Evolutionary conservation across 805 yeast genomes (phyloP).

Genomic region (Clavispora fructus): DNA sequence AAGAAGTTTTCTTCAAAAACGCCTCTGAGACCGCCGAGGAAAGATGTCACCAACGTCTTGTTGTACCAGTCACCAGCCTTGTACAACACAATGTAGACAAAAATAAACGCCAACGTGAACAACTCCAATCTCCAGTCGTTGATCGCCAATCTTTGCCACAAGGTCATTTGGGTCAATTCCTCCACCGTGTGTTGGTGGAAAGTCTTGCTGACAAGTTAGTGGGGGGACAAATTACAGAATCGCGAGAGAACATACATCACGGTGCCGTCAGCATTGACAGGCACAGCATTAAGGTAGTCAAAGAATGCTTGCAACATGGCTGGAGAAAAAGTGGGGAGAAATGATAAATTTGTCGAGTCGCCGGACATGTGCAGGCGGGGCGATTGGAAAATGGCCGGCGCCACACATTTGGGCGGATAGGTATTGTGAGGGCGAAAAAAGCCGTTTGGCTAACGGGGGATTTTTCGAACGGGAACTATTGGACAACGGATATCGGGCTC

Average conservation of each 20-base stretch:
- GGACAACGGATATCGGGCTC: too few species aligned
- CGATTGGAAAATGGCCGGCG: not conserved
- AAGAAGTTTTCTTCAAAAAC: slow-evolving; percentile 64
- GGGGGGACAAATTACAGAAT: not conserved
- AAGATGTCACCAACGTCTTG: slow-evolving; percentile 45
- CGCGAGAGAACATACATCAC: slow-evolving; percentile 11
- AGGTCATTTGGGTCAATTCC: slow-evolving; percentile 53
- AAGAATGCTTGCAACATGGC: slow-evolving; percentile 10
- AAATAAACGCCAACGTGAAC: slow-evolving; percentile 47
- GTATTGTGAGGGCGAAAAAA: too few species aligned
- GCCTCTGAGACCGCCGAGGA: slow-evolving; percentile 46
- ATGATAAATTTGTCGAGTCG: slow-evolving; percentile 2
- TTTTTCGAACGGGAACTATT: not conserved
- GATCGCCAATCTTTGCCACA: slow-evolving; percentile 50
- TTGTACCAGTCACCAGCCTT: slow-evolving; percentile 58
- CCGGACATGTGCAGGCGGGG: not conserved
- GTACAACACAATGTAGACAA: slow-evolving; percentile 46
- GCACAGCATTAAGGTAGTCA: slow-evolving; percentile 12
- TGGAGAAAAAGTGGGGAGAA: slow-evolving; percentile 3
- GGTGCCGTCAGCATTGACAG: slow-evolving; percentile 15
- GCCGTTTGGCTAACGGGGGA: too few species aligned
- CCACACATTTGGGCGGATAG: not conserved
- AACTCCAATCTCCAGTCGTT: slow-evolving; percentile 80
- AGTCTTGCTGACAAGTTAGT: slow-evolving; percentile 9
- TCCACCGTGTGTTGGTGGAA: slow-evolving; percentile 35